Conservation (phyloP, 2,329 filamentous ascomycete species). For the Grosmannia serpens region DNA sequence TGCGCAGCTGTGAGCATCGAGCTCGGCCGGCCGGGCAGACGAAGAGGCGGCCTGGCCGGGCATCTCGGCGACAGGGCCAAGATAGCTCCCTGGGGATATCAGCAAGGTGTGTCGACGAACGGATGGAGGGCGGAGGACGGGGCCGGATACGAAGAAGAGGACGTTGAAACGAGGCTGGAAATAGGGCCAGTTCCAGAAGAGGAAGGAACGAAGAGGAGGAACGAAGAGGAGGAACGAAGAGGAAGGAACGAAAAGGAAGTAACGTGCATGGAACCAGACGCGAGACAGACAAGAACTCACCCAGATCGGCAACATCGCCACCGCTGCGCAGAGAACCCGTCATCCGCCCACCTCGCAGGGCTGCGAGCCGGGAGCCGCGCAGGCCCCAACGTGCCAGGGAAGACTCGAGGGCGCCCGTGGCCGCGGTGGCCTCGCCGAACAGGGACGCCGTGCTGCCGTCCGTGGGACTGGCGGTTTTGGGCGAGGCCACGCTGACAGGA, state of each 20-base stretch:
- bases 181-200: background rate
- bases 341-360: background rate
- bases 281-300: background rate
- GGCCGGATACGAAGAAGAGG: background rate
- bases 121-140: background rate
- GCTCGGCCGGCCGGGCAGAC: constrained; percentile 2
- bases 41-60: background rate
- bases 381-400: constrained; percentile 3
- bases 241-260: background rate
- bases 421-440: constrained; percentile 2
- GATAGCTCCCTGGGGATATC: constrained; percentile 1
- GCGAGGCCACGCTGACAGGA: background rate
- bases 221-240: background rate
- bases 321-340: background rate
- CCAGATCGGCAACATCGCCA: background rate
- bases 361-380: constrained; percentile 2
- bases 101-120: background rate
- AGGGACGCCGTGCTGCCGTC: background rate
- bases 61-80: background rate
- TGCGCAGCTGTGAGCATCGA: constrained; percentile 1
- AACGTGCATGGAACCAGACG: background rate
- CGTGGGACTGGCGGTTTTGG: background rate
- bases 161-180: background rate
- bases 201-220: background rate
- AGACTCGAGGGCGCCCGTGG: background rate